phyloP scores from a whole-genome alignment of 2,329 filamentous ascomycete genomes.

The Fusarium pininemorale region DNA sequence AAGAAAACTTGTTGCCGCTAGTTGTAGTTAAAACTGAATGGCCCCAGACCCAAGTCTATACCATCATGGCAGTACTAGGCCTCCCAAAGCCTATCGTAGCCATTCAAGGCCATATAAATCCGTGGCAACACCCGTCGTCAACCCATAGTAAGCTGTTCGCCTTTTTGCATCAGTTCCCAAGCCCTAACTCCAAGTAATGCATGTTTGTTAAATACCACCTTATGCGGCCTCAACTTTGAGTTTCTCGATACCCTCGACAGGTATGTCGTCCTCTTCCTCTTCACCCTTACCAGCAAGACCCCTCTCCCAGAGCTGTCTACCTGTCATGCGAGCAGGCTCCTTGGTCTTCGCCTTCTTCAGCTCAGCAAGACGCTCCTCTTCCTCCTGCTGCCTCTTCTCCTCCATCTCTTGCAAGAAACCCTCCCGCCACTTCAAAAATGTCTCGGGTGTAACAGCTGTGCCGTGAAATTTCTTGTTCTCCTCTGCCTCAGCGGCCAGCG shows the following conservation, averaged over 20 bases:
- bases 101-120: neutral
- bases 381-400: constrained; percentile 72
- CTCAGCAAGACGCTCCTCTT: constrained; percentile 84
- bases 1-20: constrained; percentile 29
- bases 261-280: constrained; percentile 72
- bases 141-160: constrained; percentile 9
- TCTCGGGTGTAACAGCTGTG: constrained; percentile 85
- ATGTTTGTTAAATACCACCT: neutral
- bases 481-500: constrained; percentile 76
- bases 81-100: neutral
- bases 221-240: constrained; percentile 71
- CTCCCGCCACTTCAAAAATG: constrained; percentile 84
- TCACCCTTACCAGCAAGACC: constrained; percentile 74
- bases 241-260: constrained; percentile 71
- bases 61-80: constrained; percentile 3
- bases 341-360: constrained; percentile 81
- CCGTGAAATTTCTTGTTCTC: constrained; percentile 98
- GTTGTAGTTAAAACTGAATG: constrained; percentile 32
- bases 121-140: constrained; percentile 16
- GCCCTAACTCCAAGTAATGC: constrained; percentile 43
- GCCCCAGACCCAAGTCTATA: constrained; percentile 33
- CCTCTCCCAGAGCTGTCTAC: constrained; percentile 80
- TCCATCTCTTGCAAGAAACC: constrained; percentile 83
- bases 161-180: constrained; percentile 35
- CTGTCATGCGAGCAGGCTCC: constrained; percentile 77